A percentile compares a stretch with the other conserved stretches of the same genome.
Conservation (phyloP, 2,329 filamentous ascomycete genomes). For the Neocatenulostroma microsporum region DNA sequence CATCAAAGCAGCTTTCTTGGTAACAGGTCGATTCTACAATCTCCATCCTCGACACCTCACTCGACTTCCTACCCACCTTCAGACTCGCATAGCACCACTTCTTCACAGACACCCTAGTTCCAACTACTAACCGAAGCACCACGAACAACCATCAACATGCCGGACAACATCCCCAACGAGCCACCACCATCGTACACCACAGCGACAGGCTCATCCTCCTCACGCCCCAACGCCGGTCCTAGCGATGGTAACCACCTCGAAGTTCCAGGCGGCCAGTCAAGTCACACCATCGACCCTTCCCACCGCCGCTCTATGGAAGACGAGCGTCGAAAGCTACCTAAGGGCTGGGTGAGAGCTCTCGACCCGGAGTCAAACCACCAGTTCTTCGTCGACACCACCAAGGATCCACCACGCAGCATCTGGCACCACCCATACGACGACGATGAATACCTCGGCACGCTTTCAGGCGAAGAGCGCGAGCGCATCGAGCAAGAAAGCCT, state of each 20-base stretch:
- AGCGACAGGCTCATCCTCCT: constrained; percentile 9
- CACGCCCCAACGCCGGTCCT: constrained; percentile 3
- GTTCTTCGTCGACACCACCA: constrained; percentile 55
- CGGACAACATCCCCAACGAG: constrained; percentile 11
- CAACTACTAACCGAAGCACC: no score
- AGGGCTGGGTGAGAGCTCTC: constrained; percentile 51
- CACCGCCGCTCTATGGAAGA: constrained; percentile 56
- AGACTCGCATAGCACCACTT: no score
- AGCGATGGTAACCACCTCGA: constrained; percentile 13
- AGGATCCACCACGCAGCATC: constrained; percentile 49
- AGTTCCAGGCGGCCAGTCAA: constrained; percentile 19
- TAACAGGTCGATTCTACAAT: not conserved
- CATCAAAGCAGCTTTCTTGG: not conserved
- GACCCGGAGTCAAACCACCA: constrained; percentile 49
- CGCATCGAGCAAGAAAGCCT: constrained; percentile 36
- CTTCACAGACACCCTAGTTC: no score
- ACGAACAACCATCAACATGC: constrained; percentile 8
- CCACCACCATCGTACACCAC: constrained; percentile 15
- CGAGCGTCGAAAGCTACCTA: constrained; percentile 47
- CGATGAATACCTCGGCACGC: constrained; percentile 43
- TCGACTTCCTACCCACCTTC: no score
- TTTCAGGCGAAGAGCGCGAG: constrained; percentile 44
- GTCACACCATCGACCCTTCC: constrained; percentile 48
- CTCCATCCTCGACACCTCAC: no score
- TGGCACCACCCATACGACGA: constrained; percentile 58